Evolutionary conservation across 2,329 filamentous ascomycete species (phyloP), one percentile per base, ranked within the genome.

Genomic region (Chaetomium sp.): DNA sequence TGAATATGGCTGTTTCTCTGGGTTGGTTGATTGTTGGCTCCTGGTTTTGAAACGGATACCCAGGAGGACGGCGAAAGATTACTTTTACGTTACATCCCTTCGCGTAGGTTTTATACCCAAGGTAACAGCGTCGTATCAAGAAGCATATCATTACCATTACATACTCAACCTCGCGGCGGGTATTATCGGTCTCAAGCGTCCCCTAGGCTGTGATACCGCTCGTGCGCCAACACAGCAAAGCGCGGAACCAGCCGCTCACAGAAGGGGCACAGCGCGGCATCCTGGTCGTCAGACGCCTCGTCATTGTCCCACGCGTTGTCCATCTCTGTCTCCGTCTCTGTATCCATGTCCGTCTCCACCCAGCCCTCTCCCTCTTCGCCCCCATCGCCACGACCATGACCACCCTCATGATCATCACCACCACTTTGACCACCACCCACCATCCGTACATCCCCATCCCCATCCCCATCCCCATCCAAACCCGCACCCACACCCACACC

Each of bases 191-290:
- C 3, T 62, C 38, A 60, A 13, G 31, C 16, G 8, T 60, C 56
- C 12, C 65, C 67, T 56, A 74, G 42, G 23, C 65, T 53, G 59
- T 76, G 74, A 56, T 68, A 76, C 16, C 74, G 67, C 21, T 70
- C 68, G 50, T 76, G 74, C 2, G 74, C 74, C 16, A 64, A 58
- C 9, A 67, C 45, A 0, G 74, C 74, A 67, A 76, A 76, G 0
- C 50, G 10, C 2, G 74, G 74, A 16, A 76, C 65, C 19, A 64
- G 55, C 35, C 69, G 72, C 7, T 69, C 72, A 51, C 74, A 76
- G 23, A 69, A 25, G 1, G 51, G 49, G 55, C 74, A 76, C 33
- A 23, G 45, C 10, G 65, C 66, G 27, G 49, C 19, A 31, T 66
- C 65, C 10, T 64, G 54, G 4, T 66, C 56, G 7, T 65, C 65